These are phyloP conservation scores for Cornus florida DNA, from an alignment of 148 eudicot species.

Conservation along the genomic window DNA sequence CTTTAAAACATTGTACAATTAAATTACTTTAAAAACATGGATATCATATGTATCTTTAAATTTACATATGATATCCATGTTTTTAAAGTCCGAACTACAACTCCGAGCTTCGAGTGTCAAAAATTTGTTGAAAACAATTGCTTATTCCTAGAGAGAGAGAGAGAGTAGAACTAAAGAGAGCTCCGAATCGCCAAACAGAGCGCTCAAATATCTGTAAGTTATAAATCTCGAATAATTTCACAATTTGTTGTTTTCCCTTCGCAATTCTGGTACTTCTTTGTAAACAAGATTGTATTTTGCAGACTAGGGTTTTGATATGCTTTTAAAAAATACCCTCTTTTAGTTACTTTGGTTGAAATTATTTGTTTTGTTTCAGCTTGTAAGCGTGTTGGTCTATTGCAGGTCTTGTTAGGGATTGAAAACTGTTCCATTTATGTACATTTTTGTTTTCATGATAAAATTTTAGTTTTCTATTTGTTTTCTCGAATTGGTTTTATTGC, in stretches of 20 bases:
- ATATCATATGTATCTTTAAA: no score
- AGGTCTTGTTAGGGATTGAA: background rate
- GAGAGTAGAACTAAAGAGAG: conserved; percentile 7
- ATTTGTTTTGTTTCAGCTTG: background rate
- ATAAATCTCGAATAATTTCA: background rate
- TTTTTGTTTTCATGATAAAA: conserved; percentile 24
- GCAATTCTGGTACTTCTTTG: conserved; percentile 4
- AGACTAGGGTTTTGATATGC: background rate
- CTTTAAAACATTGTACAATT: no score
- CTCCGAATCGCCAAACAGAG: conserved; percentile 6
- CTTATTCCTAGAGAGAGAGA: background rate
- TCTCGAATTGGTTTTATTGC: background rate
- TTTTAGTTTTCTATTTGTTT: background rate
- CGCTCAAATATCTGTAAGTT: conserved; percentile 35
- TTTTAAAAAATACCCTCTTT: background rate
- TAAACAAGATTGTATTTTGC: conserved; percentile 17
- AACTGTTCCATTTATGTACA: background rate
- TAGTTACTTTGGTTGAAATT: background rate
- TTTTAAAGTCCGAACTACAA: no score
- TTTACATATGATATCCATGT: no score
- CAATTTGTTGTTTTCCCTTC: background rate
- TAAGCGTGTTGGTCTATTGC: background rate
- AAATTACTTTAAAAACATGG: no score
- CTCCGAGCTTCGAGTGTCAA: no score
- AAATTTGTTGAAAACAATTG: no score